A percentile compares a stretch with the other conserved stretches of the same genome.
Conservation (phyloP, 352 stramenopile species). For the Phytophthora meadii region DNA sequence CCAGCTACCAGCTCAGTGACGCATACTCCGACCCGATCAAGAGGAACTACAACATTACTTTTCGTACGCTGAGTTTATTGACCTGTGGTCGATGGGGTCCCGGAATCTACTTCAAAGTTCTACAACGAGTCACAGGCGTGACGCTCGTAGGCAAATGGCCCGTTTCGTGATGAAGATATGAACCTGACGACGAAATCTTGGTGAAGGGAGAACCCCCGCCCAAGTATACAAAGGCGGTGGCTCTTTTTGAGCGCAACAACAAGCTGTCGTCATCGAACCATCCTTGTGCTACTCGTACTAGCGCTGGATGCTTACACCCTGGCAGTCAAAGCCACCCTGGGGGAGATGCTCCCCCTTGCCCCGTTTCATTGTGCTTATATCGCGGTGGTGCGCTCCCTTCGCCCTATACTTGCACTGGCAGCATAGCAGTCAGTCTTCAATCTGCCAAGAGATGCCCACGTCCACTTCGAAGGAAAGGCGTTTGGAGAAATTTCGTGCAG, state of each 20-base stretch:
- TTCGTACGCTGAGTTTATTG: conserved; percentile 61
- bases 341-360: too few relatives aligned
- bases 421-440: too few relatives aligned
- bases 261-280: conserved; percentile 62
- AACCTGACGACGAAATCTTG: conserved; percentile 38
- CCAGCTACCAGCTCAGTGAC: conserved; percentile 3
- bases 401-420: too few relatives aligned
- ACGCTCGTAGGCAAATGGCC: conserved; percentile 40
- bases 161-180: conserved; percentile 67
- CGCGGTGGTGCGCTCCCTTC: too few relatives aligned
- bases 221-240: conserved; percentile 61
- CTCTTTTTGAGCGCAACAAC: conserved; percentile 59
- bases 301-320: conserved; percentile 51
- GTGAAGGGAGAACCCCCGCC: conserved; percentile 4
- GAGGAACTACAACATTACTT: conserved; percentile 22
- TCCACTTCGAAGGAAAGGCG: too few relatives aligned
- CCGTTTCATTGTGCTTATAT: too few relatives aligned
- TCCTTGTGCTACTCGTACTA: conserved; percentile 67
- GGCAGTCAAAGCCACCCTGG: too few relatives aligned
- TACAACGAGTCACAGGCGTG: conserved; percentile 55
- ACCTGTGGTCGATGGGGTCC: conserved; percentile 59
- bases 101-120: conserved; percentile 20
- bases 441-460: too few relatives aligned
- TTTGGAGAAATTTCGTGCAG: too few relatives aligned
- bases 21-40: conserved; percentile 6